These are phyloP conservation scores for Hanseniaspora clermontiae DNA, from an alignment of 805 yeast genomes.

Conservation along the genomic window DNA sequence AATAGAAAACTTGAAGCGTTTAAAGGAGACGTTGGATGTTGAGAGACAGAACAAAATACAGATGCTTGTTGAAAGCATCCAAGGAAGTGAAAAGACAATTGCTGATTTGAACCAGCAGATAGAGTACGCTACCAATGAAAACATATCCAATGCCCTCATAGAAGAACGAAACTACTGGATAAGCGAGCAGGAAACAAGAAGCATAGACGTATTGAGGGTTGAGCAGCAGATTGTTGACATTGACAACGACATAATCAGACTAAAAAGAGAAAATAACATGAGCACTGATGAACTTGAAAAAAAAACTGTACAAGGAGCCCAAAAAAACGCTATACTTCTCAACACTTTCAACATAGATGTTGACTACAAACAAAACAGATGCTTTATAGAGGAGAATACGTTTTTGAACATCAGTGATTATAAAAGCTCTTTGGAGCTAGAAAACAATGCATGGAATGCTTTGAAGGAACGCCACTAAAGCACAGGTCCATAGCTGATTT, in stretches of 20 bases:
- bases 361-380: not conserved
- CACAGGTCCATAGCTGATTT: not conserved
- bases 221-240: not conserved
- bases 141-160: not conserved
- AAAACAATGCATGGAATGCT: constrained; percentile 4
- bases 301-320: not conserved
- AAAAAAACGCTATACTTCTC: constrained; percentile 1
- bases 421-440: not conserved
- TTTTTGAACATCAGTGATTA: not conserved
- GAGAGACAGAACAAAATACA: constrained; percentile 6
- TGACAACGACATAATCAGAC: not conserved
- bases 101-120: not conserved
- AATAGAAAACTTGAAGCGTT: not conserved
- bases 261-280: not conserved
- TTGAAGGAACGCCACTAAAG: not conserved
- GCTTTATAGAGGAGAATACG: constrained; percentile 5
- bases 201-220: not conserved
- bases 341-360: constrained; percentile 2
- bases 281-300: constrained; percentile 1
- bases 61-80: not conserved
- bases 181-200: not conserved
- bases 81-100: not conserved
- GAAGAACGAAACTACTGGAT: constrained; percentile 1
- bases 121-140: not conserved
- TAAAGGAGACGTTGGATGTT: not conserved